Evolutionary conservation across 1,139 yeast species (phyloP).

Genomic region (Candida sanyaensis): DNA sequence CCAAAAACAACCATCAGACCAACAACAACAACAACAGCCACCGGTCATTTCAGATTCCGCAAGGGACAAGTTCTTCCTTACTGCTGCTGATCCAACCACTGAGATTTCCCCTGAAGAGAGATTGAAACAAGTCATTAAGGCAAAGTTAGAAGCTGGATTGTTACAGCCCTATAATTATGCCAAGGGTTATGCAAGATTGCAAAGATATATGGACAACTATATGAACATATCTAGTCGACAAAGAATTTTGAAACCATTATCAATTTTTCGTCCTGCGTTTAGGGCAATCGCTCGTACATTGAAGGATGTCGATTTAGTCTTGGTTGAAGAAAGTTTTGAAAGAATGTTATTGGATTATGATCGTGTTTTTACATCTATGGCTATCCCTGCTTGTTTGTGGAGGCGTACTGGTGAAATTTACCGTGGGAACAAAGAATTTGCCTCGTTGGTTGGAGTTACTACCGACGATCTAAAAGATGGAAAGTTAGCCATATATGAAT

Average conservation of each 20-base stretch:
- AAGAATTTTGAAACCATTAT: conserved; percentile 83
- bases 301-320: conserved; percentile 86
- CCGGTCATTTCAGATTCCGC: conserved; percentile 76
- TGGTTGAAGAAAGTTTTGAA: conserved; percentile 94
- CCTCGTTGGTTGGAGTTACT: conserved; percentile 87
- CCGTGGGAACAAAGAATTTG: conserved; percentile 95
- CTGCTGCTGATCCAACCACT: conserved; percentile 97
- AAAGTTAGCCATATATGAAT: conserved; percentile 85
- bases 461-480: conserved; percentile 94
- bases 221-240: conserved; percentile 86
- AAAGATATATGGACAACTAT: conserved; percentile 88
- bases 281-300: conserved; percentile 89
- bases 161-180: conserved; percentile 94
- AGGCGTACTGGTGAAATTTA: conserved; percentile 96
- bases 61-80: conserved; percentile 87
- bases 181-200: conserved; percentile 87
- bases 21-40: conserved; percentile 21
- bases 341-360: conserved; percentile 92
- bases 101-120: conserved; percentile 95
- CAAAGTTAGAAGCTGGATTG: conserved; percentile 91
- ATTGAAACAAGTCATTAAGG: conserved; percentile 91
- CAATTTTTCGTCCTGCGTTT: conserved; percentile 90
- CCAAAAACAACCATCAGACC: conserved; percentile 8
- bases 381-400: conserved; percentile 98
- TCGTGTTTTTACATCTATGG: conserved; percentile 95